Conservation (phyloP, 2,329 filamentous ascomycete species). For the Xylariaceae sp. region DNA sequence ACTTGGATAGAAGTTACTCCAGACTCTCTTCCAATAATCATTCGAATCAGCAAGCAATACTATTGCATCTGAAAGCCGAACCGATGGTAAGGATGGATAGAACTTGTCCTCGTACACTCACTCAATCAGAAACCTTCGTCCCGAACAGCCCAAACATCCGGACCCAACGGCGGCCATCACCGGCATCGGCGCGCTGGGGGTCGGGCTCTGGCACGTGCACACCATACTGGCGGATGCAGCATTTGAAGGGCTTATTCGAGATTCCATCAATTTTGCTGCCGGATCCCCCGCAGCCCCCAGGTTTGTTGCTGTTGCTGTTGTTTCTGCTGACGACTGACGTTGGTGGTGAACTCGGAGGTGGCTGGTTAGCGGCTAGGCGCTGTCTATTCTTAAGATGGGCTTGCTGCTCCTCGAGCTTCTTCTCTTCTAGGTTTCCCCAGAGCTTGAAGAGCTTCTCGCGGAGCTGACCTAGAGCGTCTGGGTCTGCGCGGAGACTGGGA, state of each 20-base stretch:
- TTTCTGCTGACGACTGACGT: background rate
- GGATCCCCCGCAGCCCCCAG: background rate
- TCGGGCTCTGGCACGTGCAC: conserved; percentile 43
- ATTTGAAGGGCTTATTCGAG: conserved; percentile 60
- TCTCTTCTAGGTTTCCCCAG: conserved; percentile 83
- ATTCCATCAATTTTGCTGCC: conserved; percentile 23
- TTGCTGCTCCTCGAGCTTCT: conserved; percentile 43
- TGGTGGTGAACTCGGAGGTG: conserved; percentile 36
- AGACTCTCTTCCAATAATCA: too few relatives aligned
- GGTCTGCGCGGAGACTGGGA: conserved; percentile 54
- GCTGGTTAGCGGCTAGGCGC: conserved; percentile 25
- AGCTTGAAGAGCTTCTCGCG: conserved; percentile 70
- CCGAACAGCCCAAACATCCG: conserved; percentile 62
- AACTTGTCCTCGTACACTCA: background rate
- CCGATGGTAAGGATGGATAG: too few relatives aligned
- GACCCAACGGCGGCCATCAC: conserved; percentile 51
- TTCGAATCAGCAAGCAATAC: too few relatives aligned
- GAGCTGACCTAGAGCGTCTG: conserved; percentile 46
- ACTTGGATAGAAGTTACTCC: too few relatives aligned
- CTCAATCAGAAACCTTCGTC: conserved; percentile 48
- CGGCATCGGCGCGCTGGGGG: conserved; percentile 41
- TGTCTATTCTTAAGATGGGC: conserved; percentile 23
- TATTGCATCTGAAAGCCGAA: too few relatives aligned
- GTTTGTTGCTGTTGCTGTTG: conserved; percentile 14
- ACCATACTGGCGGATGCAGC: conserved; percentile 70